These are phyloP conservation scores for Thozetella sp. DNA, from an alignment of 495 filamentous ascomycete genomes.

Conservation along the genomic window DNA sequence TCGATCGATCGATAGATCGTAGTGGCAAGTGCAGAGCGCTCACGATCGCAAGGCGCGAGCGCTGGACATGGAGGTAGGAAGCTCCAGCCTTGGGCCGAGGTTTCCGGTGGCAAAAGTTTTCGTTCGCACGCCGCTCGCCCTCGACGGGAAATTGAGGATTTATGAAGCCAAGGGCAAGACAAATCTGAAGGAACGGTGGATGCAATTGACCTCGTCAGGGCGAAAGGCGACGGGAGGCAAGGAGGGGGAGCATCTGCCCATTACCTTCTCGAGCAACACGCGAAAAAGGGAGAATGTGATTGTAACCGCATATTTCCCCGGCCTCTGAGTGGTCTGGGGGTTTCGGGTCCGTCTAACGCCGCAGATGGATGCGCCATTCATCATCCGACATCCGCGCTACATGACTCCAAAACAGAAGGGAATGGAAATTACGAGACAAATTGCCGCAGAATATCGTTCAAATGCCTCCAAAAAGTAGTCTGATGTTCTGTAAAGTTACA, in stretches of 20 bases:
- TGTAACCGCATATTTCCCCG: not conserved
- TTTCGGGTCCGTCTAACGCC: not conserved
- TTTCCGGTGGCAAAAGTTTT: not conserved
- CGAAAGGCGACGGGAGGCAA: not conserved
- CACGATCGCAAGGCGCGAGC: conserved; percentile 14
- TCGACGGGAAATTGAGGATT: not conserved
- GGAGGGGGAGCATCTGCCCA: conserved; percentile 1
- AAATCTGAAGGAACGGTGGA: not conserved
- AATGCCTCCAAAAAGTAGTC: too few species aligned
- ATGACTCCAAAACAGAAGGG: not conserved
- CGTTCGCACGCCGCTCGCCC: not conserved
- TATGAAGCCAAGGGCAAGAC: too few species aligned
- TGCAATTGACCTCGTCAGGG: not conserved
- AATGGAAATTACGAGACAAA: not conserved
- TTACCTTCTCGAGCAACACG: conserved; percentile 1
- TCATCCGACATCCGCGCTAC: not conserved
- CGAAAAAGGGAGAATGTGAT: not conserved
- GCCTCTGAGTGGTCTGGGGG: conserved; percentile 1
- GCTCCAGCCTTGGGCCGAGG: conserved; percentile 1
- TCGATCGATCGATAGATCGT: not conserved
- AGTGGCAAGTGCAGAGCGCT: conserved; percentile 20
- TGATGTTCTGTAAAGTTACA: too few species aligned
- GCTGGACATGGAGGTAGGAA: conserved; percentile 14
- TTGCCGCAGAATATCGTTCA: too few species aligned
- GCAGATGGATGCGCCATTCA: not conserved